Percentiles rank a stretch among this genome's conserved stretches.
phyloP scores from a whole-genome alignment of 2,329 filamentous ascomycete species.

The Colletotrichum orchidophilum region DNA sequence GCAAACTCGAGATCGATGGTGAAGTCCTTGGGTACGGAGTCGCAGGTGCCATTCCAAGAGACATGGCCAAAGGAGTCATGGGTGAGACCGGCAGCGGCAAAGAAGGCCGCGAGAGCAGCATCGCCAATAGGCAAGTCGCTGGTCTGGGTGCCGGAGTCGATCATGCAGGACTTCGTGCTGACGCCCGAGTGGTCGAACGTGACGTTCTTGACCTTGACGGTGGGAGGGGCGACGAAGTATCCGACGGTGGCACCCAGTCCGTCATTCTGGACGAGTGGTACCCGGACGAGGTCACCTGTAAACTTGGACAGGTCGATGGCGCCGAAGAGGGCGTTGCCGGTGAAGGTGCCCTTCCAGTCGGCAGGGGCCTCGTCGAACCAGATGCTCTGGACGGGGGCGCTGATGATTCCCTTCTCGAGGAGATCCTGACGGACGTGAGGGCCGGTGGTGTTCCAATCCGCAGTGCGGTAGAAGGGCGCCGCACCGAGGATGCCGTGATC shows the following conservation, averaged over 20 bases:
- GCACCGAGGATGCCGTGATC: conserved; percentile 22
- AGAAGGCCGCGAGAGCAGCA: neutral
- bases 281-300: conserved; percentile 12
- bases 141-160: conserved; percentile 21
- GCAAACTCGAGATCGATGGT: conserved; percentile 26
- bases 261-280: conserved; percentile 14
- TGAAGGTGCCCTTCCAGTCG: conserved; percentile 22
- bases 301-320: conserved; percentile 23
- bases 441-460: conserved; percentile 23
- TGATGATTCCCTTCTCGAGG: conserved; percentile 18
- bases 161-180: neutral
- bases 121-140: conserved; percentile 11
- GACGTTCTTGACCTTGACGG: conserved; percentile 18
- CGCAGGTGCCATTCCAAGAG: conserved; percentile 16
- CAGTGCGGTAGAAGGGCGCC: conserved; percentile 22
- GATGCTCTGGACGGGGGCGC: conserved; percentile 27
- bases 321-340: conserved; percentile 24
- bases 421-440: conserved; percentile 25
- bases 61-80: conserved; percentile 2
- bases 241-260: conserved; percentile 14
- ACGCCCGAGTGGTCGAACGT: conserved; percentile 7
- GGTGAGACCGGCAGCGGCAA: neutral
- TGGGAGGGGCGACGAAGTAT: conserved; percentile 18
- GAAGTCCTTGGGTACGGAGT: conserved; percentile 9
- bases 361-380: conserved; percentile 27